These are phyloP conservation scores for Tetradesmus obliquus DNA, from an alignment of 139 green algal genomes.

Conservation along the genomic window DNA sequence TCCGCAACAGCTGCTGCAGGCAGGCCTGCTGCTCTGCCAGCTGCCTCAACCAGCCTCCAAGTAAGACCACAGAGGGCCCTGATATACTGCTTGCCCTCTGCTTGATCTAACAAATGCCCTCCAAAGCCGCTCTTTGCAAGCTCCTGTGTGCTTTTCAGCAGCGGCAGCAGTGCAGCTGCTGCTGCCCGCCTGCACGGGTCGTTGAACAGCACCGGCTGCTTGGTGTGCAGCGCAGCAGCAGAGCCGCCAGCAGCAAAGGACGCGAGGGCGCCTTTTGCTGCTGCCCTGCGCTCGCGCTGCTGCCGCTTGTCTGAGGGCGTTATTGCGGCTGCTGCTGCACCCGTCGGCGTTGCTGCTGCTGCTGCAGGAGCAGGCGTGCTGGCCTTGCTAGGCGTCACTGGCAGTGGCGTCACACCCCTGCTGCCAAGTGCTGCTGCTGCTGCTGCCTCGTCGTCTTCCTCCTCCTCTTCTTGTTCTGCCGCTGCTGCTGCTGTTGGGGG, in stretches of 20 bases:
- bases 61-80: not conserved
- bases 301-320: not conserved
- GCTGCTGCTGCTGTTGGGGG: not conserved
- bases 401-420: not conserved
- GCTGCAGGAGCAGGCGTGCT: not conserved
- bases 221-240: not conserved
- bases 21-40: constrained; percentile 21
- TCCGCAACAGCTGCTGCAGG: not conserved
- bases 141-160: not conserved
- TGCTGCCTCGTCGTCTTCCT: not conserved
- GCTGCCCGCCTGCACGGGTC: not conserved
- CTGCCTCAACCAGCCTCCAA: not conserved
- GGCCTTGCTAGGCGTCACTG: not conserved
- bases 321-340: not conserved
- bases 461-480: not conserved
- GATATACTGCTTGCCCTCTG: constrained; percentile 9
- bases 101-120: not conserved
- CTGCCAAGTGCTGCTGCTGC: not conserved
- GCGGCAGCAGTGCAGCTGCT: not conserved
- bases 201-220: not conserved
- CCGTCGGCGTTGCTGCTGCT: not conserved
- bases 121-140: not conserved
- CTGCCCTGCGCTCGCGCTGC: not conserved
- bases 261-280: not conserved
- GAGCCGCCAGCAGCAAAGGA: not conserved